Conservation (phyloP, 129 eudicot species). For the Apium graveolens region DNA sequence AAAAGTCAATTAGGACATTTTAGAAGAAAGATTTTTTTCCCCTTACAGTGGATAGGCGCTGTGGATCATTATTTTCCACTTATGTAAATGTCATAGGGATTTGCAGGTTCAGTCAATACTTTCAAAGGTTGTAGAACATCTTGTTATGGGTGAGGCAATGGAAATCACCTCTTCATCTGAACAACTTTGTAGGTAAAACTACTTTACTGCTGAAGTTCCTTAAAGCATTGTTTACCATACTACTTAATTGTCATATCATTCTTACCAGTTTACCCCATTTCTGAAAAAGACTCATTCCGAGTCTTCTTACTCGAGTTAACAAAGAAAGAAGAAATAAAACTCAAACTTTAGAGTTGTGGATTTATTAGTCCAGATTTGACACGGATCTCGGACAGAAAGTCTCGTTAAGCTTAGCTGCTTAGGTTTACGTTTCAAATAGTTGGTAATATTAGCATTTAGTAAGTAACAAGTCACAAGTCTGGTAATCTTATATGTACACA, state of each 20-base stretch:
- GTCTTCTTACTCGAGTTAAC: too few relatives aligned
- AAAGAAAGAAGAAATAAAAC: too few relatives aligned
- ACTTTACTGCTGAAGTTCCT: neutral
- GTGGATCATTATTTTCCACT: neutral
- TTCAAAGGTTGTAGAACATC: neutral
- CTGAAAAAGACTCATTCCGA: too few relatives aligned
- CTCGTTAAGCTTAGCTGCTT: neutral
- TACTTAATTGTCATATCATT: too few relatives aligned
- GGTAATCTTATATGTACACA: neutral
- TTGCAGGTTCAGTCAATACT: neutral
- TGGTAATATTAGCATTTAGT: too few relatives aligned
- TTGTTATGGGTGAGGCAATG: conserved; percentile 2
- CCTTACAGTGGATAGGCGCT: neutral
- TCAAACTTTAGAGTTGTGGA: too few relatives aligned
- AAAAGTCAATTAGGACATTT: neutral
- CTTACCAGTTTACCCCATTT: too few relatives aligned
- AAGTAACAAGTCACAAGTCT: neutral
- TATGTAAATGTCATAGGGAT: neutral
- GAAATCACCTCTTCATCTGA: neutral
- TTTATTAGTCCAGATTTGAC: too few relatives aligned
- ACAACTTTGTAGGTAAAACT: neutral
- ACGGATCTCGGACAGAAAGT: neutral
- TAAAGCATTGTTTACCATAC: too few relatives aligned
- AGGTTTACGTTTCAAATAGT: neutral
- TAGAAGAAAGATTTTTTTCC: too few relatives aligned